These are phyloP conservation scores for Tulasnella sp. DNA, from an alignment of 768 basidiomycete species.

Conservation along the genomic window DNA sequence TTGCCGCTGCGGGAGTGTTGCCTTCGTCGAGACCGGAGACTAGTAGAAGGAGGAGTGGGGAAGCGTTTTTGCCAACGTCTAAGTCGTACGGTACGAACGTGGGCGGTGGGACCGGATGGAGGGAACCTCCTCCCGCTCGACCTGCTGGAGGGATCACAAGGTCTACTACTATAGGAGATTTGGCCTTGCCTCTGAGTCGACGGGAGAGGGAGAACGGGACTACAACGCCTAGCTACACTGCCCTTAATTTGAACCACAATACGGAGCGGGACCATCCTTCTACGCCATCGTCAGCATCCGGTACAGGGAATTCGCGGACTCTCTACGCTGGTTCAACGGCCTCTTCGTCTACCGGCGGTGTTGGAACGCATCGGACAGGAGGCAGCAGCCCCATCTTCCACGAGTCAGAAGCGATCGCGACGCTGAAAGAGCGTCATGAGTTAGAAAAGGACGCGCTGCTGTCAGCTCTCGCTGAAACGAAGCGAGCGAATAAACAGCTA, in stretches of 20 bases:
- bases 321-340: conserved; percentile 6
- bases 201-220: neutral
- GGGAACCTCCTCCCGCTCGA: no score
- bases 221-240: neutral
- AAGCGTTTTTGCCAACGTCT: neutral
- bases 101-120: neutral
- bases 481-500: conserved; percentile 11
- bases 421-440: conserved; percentile 17
- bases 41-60: neutral
- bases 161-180: neutral
- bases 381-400: neutral
- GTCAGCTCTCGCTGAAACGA: conserved; percentile 9
- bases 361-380: neutral
- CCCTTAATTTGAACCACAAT: no score
- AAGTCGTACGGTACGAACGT: neutral
- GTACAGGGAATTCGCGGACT: conserved; percentile 1
- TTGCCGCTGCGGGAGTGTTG: conserved; percentile 13
- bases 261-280: conserved; percentile 5
- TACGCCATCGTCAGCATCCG: conserved; percentile 9
- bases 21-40: neutral
- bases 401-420: conserved; percentile 7
- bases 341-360: neutral
- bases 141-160: neutral
- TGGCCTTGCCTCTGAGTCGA: neutral
- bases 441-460: conserved; percentile 17